Conservation (phyloP, 352 stramenopile species). For the Phytophthora cactorum region DNA sequence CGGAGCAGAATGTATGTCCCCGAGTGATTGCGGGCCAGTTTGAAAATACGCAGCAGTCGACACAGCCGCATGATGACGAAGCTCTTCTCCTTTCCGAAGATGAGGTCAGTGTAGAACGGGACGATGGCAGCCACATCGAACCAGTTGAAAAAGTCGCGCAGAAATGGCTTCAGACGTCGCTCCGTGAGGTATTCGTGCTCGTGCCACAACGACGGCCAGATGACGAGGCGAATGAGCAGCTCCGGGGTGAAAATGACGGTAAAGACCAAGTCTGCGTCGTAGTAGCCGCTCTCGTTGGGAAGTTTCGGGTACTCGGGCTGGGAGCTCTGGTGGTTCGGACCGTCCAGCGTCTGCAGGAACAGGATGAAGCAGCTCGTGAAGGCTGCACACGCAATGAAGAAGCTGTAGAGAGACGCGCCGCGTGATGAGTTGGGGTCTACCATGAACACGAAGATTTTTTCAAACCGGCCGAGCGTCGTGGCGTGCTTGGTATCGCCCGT, state of each 20-base stretch:
- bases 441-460: slow-evolving; percentile 74
- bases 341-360: slow-evolving; percentile 78
- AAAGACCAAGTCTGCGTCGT: slow-evolving; percentile 72
- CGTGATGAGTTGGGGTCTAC: slow-evolving; percentile 74
- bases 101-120: slow-evolving; percentile 78
- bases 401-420: slow-evolving; percentile 70
- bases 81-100: slow-evolving; percentile 76
- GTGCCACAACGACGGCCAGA: slow-evolving; percentile 78
- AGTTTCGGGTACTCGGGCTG: slow-evolving; percentile 69
- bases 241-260: slow-evolving; percentile 77
- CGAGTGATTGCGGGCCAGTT: slow-evolving; percentile 79
- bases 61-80: slow-evolving; percentile 77
- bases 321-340: slow-evolving; percentile 69
- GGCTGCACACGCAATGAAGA: slow-evolving; percentile 70
- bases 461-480: slow-evolving; percentile 62
- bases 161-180: slow-evolving; percentile 67
- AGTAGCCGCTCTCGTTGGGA: slow-evolving; percentile 55
- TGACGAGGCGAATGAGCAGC: slow-evolving; percentile 68
- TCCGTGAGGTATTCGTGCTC: slow-evolving; percentile 76
- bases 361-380: slow-evolving; percentile 80
- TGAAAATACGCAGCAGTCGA: slow-evolving; percentile 81
- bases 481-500: slow-evolving; percentile 39
- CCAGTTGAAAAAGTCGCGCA: slow-evolving; percentile 85
- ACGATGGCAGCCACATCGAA: slow-evolving; percentile 76
- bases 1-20: slow-evolving; percentile 80